Percentiles rank a stretch among this genome's conserved stretches.
Conservation (phyloP, 768 basidiomycete genomes). For the Pisolithus albus region DNA sequence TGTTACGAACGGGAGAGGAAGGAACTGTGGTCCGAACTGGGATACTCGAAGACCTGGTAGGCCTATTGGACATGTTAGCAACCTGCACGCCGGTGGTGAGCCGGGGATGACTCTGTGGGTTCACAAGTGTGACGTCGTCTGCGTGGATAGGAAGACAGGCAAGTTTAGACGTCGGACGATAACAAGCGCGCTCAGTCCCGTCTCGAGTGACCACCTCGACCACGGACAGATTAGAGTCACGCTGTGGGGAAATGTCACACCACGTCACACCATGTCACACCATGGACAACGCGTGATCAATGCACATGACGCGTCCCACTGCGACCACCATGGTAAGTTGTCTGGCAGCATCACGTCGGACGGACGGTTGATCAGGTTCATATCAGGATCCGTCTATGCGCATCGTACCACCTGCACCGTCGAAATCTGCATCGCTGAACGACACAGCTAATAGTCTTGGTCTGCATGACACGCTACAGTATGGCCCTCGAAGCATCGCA, state of each 20-base stretch:
- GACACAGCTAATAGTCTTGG: constrained; percentile 72
- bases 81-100: not conserved
- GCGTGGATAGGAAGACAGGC: not conserved
- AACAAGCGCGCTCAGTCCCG: not conserved
- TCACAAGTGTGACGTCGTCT: no score
- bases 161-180: not conserved
- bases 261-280: constrained; percentile 14
- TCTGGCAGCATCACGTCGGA: not conserved
- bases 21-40: constrained; percentile 47
- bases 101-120: not conserved
- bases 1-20: constrained; percentile 46
- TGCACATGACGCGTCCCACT: constrained; percentile 3
- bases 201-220: not conserved
- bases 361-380: not conserved
- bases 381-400: constrained; percentile 46
- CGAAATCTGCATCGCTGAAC: constrained; percentile 57
- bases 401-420: constrained; percentile 49
- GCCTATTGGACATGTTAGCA: constrained; percentile 39
- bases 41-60: constrained; percentile 59
- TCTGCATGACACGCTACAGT: constrained; percentile 80
- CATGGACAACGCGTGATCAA: constrained; percentile 10
- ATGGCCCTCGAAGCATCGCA: constrained; percentile 79
- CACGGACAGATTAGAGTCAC: constrained; percentile 6
- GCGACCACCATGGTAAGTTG: constrained; percentile 16
- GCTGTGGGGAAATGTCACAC: constrained; percentile 20